A percentile compares a stretch with the other conserved stretches of the same genome.
phyloP scores from a whole-genome alignment of 2,329 filamentous ascomycete genomes.

The Penicillium fuscoglaucum region DNA sequence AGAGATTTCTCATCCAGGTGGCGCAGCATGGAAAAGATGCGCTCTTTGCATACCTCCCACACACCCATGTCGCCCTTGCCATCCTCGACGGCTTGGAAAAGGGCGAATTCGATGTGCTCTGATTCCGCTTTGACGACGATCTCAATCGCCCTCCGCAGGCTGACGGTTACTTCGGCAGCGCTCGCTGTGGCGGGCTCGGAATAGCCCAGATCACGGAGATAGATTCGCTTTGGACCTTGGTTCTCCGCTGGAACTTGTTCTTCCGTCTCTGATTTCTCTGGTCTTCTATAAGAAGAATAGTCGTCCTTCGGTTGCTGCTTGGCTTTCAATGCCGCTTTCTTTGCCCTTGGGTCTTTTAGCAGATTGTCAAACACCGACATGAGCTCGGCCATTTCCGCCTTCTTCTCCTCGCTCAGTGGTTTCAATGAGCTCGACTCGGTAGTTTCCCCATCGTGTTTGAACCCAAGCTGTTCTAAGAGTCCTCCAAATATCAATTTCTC shows the following conservation, averaged over 20 bases:
- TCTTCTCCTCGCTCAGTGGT: constrained; percentile 14
- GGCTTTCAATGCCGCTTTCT: neutral
- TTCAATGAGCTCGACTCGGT: constrained; percentile 1
- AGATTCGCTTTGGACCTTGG: constrained; percentile 5
- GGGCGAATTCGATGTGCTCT: constrained; percentile 32
- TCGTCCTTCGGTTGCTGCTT: neutral
- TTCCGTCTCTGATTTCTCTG: neutral
- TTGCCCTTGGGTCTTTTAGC: constrained; percentile 8
- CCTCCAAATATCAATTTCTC: constrained; percentile 26
- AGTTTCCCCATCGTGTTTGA: constrained; percentile 3
- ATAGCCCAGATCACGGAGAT: constrained; percentile 21
- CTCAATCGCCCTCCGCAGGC: constrained; percentile 25
- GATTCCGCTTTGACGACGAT: constrained; percentile 34
- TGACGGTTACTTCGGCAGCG: constrained; percentile 15
- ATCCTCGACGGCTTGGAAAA: constrained; percentile 30
- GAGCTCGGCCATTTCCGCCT: constrained; percentile 28
- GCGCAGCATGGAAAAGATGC: constrained; percentile 41
- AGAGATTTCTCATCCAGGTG: constrained; percentile 24
- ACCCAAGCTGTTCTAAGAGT: constrained; percentile 21
- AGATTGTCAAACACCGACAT: constrained; percentile 13
- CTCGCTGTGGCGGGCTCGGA: constrained; percentile 11
- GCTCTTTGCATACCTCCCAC: constrained; percentile 43
- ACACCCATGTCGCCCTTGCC: constrained; percentile 37
- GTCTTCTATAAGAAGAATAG: neutral
- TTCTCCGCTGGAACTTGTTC: neutral